phyloP scores from a whole-genome alignment of 2,329 filamentous ascomycete genomes.

The Mollisia scopiformis region DNA sequence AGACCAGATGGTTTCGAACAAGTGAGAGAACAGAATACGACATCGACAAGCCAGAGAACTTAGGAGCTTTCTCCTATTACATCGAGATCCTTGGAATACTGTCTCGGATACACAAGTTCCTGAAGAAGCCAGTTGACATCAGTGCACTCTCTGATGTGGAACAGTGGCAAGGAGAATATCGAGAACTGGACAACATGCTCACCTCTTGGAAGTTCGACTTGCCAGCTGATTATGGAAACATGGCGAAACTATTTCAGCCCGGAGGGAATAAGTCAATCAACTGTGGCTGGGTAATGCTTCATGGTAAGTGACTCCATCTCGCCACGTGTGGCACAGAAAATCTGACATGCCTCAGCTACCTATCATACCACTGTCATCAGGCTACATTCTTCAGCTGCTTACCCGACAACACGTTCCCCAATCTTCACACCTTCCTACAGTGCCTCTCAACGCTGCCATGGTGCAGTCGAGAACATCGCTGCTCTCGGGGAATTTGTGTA shows the following conservation, averaged over 20 bases:
- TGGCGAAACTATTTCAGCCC: conserved; percentile 75
- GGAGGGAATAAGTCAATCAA: conserved; percentile 71
- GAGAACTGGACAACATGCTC: conserved; percentile 79
- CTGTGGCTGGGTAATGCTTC: conserved; percentile 88
- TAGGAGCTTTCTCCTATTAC: conserved; percentile 88
- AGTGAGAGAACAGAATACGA: conserved; percentile 59
- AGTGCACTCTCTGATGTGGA: conserved; percentile 83
- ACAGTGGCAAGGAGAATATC: conserved; percentile 85
- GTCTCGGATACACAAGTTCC: conserved; percentile 83
- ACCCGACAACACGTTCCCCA: conserved; percentile 84
- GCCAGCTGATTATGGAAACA: conserved; percentile 82
- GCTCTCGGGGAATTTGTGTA: conserved; percentile 81
- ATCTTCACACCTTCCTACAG: conserved; percentile 90
- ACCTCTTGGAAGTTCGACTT: conserved; percentile 83
- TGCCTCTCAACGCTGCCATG: conserved; percentile 80
- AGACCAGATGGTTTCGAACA: conserved; percentile 79
- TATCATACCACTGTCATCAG: conserved; percentile 91
- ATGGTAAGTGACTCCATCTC: conserved; percentile 42
- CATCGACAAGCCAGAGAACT: conserved; percentile 73
- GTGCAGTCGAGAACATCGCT: conserved; percentile 81
- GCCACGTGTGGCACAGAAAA: neutral
- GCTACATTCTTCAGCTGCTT: conserved; percentile 88
- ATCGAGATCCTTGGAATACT: conserved; percentile 88
- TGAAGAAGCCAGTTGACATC: conserved; percentile 90
- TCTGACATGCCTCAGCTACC: conserved; percentile 53